Percentiles rank a stretch among this genome's conserved stretches.
Evolutionary conservation across 352 stramenopile species (phyloP).

Genomic region (Blastocystis sp.): DNA sequence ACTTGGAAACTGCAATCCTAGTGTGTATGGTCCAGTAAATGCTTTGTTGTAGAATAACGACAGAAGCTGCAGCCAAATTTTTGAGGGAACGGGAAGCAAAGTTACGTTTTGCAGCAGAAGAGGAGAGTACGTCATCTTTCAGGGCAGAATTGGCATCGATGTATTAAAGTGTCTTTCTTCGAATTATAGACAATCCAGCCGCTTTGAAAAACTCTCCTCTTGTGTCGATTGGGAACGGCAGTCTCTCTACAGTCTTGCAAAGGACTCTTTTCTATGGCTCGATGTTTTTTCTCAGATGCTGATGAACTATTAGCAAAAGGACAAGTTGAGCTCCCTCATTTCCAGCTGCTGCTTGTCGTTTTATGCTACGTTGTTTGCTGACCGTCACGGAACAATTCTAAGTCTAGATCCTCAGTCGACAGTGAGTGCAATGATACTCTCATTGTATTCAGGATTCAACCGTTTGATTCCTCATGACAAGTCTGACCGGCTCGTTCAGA

Average conservation of each 20-base stretch:
- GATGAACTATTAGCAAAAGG: background rate
- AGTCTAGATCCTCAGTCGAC: background rate
- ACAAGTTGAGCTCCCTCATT: background rate
- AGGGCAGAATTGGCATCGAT: background rate
- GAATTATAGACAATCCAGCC: background rate
- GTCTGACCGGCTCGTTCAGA: background rate
- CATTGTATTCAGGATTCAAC: slow-evolving; percentile 31
- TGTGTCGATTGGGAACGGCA: background rate
- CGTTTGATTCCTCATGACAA: background rate
- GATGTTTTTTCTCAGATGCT: background rate
- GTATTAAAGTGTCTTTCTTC: background rate
- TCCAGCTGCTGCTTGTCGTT: background rate
- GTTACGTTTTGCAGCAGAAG: background rate
- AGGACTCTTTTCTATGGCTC: slow-evolving; percentile 9
- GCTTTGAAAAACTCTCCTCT: background rate
- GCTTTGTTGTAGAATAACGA: background rate
- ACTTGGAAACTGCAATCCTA: background rate
- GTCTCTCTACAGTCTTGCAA: slow-evolving; percentile 4
- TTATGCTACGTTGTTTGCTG: slow-evolving; percentile 32
- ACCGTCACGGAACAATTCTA: slow-evolving; percentile 30
- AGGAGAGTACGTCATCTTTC: background rate
- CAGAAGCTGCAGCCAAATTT: background rate
- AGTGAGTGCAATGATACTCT: background rate
- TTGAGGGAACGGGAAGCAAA: background rate
- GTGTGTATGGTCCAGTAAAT: background rate